Evolutionary conservation across 331 rosid genomes (phyloP).

Genomic region (Prunus yedoensis): DNA sequence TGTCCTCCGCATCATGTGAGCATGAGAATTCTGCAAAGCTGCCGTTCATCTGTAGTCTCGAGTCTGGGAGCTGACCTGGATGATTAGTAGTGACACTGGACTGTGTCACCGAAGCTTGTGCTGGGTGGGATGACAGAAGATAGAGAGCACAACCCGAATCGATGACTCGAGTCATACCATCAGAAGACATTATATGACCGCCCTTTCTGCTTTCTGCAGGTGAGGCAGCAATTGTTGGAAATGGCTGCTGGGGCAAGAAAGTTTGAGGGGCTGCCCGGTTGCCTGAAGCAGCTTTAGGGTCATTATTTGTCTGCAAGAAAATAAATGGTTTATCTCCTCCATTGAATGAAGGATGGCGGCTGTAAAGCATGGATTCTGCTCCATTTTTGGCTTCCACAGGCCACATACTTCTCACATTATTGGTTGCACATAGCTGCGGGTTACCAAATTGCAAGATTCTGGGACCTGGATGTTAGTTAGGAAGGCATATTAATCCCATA

Average conservation of each 20-base stretch:
- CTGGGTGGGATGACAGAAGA: constrained; percentile 89
- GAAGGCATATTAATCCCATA: constrained; percentile 15
- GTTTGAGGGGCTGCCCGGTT: constrained; percentile 32
- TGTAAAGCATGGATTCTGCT: constrained; percentile 43
- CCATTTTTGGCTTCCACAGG: constrained; percentile 44
- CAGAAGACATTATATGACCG: constrained; percentile 26
- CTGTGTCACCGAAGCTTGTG: constrained; percentile 54
- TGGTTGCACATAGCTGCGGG: constrained; percentile 58
- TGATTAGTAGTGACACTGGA: constrained; percentile 34
- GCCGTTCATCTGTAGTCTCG: constrained; percentile 18
- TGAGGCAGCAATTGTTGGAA: constrained; percentile 26
- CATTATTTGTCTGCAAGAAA: constrained; percentile 28
- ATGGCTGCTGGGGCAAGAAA: constrained; percentile 16
- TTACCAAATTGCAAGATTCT: constrained; percentile 74
- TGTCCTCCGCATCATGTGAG: constrained; percentile 33
- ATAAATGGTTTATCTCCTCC: constrained; percentile 29
- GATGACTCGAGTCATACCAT: constrained; percentile 38
- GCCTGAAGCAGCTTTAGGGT: constrained; percentile 7
- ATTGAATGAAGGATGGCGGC: constrained; percentile 32
- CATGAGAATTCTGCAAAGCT: constrained; percentile 17
- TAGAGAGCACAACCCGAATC: constrained; percentile 93
- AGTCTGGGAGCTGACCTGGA: constrained; percentile 44
- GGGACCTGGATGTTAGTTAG: constrained; percentile 55
- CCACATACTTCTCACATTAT: constrained; percentile 47
- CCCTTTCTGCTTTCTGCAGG: constrained; percentile 31